These are phyloP conservation scores for Penicillium alfredii DNA, from an alignment of 495 filamentous ascomycete genomes.

Conservation along the genomic window DNA sequence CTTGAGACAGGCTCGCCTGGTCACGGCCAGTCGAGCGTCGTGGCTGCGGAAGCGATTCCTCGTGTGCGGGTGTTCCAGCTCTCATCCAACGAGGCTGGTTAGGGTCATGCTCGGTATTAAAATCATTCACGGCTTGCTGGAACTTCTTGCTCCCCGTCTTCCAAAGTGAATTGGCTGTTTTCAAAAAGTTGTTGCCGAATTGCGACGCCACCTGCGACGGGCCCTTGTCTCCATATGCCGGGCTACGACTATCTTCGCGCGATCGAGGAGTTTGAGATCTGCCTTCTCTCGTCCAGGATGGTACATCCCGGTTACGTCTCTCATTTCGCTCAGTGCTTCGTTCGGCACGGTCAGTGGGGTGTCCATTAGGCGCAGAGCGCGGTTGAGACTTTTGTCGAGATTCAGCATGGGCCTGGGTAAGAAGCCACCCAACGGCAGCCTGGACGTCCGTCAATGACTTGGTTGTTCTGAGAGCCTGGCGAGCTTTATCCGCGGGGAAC, in stretches of 20 bases:
- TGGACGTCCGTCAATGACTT: conserved; percentile 76
- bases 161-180: conserved; percentile 92
- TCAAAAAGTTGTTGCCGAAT: conserved; percentile 76
- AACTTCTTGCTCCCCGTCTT: conserved; percentile 89
- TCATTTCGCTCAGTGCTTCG: conserved; percentile 34
- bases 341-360: conserved; percentile 28
- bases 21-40: conserved; percentile 14
- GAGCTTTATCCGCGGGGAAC: conserved; percentile 75
- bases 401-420: conserved; percentile 84
- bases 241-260: conserved; percentile 50
- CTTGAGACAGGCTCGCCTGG: conserved; percentile 17
- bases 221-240: conserved; percentile 62
- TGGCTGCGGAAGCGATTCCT: conserved; percentile 18
- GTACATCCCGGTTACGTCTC: conserved; percentile 32
- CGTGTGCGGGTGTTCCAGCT: conserved; percentile 47
- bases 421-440: conserved; percentile 79
- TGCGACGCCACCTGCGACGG: conserved; percentile 74
- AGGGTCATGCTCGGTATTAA: conserved; percentile 74
- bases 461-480: conserved; percentile 70
- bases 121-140: conserved; percentile 88
- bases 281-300: conserved; percentile 36
- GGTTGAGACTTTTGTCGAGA: conserved; percentile 52
- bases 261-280: conserved; percentile 28
- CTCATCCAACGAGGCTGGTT: conserved; percentile 95
- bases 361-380: conserved; percentile 26